Conservation (phyloP, 208 protist genomes). For the Trypanosoma theileri region DNA sequence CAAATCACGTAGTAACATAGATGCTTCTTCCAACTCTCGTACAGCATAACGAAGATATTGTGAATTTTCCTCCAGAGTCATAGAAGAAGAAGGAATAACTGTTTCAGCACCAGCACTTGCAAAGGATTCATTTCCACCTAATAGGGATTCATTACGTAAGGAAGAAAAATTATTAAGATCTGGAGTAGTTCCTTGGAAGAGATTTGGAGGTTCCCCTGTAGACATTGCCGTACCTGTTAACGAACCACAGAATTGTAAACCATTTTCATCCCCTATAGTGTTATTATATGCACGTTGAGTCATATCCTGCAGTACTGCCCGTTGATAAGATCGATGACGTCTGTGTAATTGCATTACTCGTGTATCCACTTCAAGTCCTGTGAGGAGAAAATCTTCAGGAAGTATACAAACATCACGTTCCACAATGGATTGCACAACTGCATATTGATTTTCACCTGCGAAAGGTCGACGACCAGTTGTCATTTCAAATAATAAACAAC, state of each 20-base stretch:
- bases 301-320: not conserved
- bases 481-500: conserved; percentile 96
- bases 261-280: not conserved
- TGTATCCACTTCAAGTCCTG: conserved; percentile 66
- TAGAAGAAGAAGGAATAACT: not conserved
- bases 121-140: not conserved
- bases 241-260: not conserved
- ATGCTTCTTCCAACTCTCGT: conserved; percentile 59
- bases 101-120: not conserved
- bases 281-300: not conserved
- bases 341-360: conserved; percentile 66
- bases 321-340: conserved; percentile 37
- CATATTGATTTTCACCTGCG: conserved; percentile 63
- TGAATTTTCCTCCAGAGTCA: conserved; percentile 29
- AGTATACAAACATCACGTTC: conserved; percentile 65
- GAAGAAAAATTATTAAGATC: not conserved
- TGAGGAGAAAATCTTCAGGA: conserved; percentile 66
- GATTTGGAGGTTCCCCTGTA: not conserved
- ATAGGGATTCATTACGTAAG: not conserved
- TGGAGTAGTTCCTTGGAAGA: not conserved
- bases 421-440: conserved; percentile 68
- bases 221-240: not conserved
- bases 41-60: conserved; percentile 39
- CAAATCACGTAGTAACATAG: conserved; percentile 58
- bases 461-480: conserved; percentile 85